Evolutionary conservation across 106 monocot species (phyloP).

Genomic region (Narthecium ossifragum): DNA sequence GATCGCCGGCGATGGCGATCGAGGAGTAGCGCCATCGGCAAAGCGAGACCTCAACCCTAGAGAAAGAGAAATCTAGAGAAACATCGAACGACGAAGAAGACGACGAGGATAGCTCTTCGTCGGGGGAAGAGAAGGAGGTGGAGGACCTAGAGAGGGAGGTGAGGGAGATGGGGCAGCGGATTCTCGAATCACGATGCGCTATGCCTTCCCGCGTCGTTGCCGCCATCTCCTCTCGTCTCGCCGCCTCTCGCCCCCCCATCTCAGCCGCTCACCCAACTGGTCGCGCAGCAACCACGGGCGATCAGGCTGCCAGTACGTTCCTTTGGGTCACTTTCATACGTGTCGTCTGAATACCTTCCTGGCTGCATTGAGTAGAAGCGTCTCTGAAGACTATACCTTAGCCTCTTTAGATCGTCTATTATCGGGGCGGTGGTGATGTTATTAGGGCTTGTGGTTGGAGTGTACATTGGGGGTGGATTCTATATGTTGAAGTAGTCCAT

Average conservation of each 20-base stretch:
- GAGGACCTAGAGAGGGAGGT: conserved; percentile 1
- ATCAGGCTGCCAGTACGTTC: background rate
- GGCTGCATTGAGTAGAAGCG: too few species aligned
- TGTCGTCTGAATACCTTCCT: too few species aligned
- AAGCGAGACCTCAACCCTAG: too few species aligned
- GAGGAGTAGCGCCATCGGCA: too few species aligned
- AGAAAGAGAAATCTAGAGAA: too few species aligned
- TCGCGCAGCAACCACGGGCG: background rate
- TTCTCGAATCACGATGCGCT: background rate
- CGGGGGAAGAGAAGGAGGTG: background rate
- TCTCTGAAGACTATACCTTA: background rate
- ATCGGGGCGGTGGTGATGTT: background rate
- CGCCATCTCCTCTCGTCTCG: background rate
- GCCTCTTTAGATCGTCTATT: background rate
- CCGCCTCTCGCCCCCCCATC: background rate
- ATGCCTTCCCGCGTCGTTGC: background rate
- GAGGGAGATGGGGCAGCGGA: background rate
- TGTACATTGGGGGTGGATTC: too few species aligned
- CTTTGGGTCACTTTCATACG: background rate
- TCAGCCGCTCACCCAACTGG: background rate
- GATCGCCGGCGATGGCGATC: too few species aligned
- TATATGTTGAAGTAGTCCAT: too few species aligned
- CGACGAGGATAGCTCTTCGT: background rate
- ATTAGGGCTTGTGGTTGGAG: too few species aligned
- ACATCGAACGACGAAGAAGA: too few species aligned